Percentiles rank a stretch among this genome's conserved stretches.
Conservation (phyloP, 164 flowering plant species). For the Paratinospora sagittata region DNA sequence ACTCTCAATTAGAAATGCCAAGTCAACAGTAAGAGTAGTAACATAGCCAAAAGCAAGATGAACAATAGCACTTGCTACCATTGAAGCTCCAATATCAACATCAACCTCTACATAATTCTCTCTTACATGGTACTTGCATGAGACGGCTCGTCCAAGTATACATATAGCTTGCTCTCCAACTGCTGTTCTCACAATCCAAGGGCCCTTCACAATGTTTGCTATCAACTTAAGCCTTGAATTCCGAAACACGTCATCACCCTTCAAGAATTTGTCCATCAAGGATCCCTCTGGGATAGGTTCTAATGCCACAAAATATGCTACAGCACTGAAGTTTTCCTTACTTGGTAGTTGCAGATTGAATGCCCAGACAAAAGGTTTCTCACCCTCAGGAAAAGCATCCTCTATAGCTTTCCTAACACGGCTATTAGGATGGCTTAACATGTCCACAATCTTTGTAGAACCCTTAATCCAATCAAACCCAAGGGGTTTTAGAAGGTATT, state of each 20-base stretch:
- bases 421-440: constrained; percentile 50
- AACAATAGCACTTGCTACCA: constrained; percentile 90
- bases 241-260: constrained; percentile 67
- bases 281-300: constrained; percentile 61
- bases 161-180: constrained; percentile 96
- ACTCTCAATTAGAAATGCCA: constrained; percentile 86
- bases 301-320: constrained; percentile 61
- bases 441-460: constrained; percentile 51
- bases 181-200: constrained; percentile 89
- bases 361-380: constrained; percentile 81
- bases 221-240: constrained; percentile 83
- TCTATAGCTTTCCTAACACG: constrained; percentile 64
- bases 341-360: constrained; percentile 80
- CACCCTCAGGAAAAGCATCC: constrained; percentile 35
- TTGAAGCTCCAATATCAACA: constrained; percentile 81
- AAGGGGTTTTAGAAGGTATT: constrained; percentile 69
- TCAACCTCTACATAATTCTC: constrained; percentile 71
- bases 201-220: constrained; percentile 86
- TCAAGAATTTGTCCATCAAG: constrained; percentile 59
- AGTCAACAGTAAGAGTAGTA: constrained; percentile 72
- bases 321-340: constrained; percentile 74
- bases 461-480: constrained; percentile 94
- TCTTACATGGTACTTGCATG: constrained; percentile 55
- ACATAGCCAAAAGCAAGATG: constrained; percentile 89
- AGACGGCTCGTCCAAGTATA: constrained; percentile 72